phyloP scores from a whole-genome alignment of 331 rosid genomes.

The Acacia pycnantha region DNA sequence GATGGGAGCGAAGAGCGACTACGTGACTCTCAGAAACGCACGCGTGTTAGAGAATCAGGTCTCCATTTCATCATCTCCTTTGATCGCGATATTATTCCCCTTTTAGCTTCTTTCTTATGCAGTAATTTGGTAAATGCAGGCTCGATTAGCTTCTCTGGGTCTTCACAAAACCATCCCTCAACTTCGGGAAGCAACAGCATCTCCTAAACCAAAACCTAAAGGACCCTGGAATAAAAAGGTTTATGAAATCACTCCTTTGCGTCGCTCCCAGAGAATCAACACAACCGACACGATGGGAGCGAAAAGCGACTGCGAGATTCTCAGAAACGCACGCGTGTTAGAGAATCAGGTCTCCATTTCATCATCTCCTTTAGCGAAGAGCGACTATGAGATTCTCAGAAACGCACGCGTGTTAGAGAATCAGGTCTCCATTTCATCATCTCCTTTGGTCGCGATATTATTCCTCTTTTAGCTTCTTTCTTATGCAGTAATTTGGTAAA shows the following conservation, averaged over 20 bases:
- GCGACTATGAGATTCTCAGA: conserved; percentile 59
- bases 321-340: too few relatives aligned
- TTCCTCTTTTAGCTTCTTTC: not conserved
- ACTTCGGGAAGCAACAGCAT: conserved; percentile 41
- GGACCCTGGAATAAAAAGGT: conserved; percentile 19
- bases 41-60: conserved; percentile 71
- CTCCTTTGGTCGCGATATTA: not conserved
- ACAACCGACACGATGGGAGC: conserved; percentile 30
- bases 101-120: not conserved
- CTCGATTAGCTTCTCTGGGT: conserved; percentile 57
- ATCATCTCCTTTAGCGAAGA: too few relatives aligned
- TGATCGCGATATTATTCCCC: not conserved
- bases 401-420: conserved; percentile 62
- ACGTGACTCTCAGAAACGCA: conserved; percentile 57
- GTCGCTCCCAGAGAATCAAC: conserved; percentile 57
- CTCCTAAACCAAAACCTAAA: conserved; percentile 2
- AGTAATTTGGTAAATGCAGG: conserved; percentile 28
- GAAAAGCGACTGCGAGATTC: not conserved
- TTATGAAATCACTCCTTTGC: conserved; percentile 38
- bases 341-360: too few relatives aligned
- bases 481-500: not conserved
- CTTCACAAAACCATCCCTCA: conserved; percentile 41
- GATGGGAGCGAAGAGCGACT: conserved; percentile 47
- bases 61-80: not conserved
- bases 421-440: conserved; percentile 34